These are phyloP conservation scores for Chloris gayana DNA, from an alignment of 176 grass and related monocot genomes.

Conservation along the genomic window DNA sequence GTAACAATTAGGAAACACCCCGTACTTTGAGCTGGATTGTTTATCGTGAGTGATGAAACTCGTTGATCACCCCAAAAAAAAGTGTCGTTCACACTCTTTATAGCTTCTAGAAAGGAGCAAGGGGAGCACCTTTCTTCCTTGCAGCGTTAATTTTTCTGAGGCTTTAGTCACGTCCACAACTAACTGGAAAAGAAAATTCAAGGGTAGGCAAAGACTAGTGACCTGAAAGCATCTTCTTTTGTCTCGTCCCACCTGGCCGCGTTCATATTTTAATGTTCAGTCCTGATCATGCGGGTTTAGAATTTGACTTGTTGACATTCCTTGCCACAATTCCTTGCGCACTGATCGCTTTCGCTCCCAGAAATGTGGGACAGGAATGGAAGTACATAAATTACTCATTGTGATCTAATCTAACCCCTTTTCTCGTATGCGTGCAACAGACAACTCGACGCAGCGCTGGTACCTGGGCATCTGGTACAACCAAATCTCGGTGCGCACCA, in stretches of 20 bases:
- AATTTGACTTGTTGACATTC: not conserved
- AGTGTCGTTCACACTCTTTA: too few species aligned
- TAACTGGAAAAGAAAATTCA: not conserved
- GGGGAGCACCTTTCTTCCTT: too few species aligned
- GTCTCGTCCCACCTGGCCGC: not conserved
- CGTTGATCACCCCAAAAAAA: too few species aligned
- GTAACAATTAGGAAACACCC: too few species aligned
- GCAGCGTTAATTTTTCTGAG: not conserved
- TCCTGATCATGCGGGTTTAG: not conserved
- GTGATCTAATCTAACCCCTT: not conserved
- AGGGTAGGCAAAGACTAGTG: not conserved
- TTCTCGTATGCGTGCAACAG: constrained; percentile 38
- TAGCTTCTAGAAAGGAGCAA: too few species aligned
- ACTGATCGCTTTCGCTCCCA: not conserved
- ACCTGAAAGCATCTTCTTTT: constrained; percentile 11
- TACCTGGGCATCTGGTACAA: constrained; percentile 73
- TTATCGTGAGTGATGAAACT: too few species aligned
- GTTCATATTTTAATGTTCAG: not conserved
- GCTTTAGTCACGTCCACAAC: not conserved
- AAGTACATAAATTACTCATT: not conserved
- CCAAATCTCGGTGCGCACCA: constrained; percentile 38
- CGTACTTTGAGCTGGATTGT: too few species aligned
- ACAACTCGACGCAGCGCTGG: constrained; percentile 27
- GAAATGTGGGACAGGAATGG: not conserved
- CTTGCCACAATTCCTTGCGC: not conserved